Base-by-base conservation (phyloP, 2,329 filamentous ascomycete genomes). In the Diatrype stigma region DNA sequence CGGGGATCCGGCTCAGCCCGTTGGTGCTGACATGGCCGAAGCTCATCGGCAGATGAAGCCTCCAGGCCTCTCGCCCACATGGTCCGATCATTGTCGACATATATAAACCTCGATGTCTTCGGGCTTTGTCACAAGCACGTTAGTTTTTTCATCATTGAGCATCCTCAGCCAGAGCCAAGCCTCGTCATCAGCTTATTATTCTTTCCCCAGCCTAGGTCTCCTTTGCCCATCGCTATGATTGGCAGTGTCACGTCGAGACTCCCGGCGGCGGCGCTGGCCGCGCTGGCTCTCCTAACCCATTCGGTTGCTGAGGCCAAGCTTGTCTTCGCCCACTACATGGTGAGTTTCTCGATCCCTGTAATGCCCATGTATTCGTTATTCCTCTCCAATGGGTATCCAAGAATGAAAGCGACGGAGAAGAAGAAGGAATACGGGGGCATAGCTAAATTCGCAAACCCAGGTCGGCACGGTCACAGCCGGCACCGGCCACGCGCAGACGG, bases 261-360 rank as follows among this genome's bases (percentile, higher is more conserved):
- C 28, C 47, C 57, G 42, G 32, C 60, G n/a, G n/a, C n/a, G 22
- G 48, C 61, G 35, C 51, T 56, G 35, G 56, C 56, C 14, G 45
- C 55, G 32, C 50, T 54, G 11, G 32, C 53, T n/a, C 51, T 63
- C 14, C 47, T 58, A 8, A 57, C 56, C 21, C 56, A 50, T 28
- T 50, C 50, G 3, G 44, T 56, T n/a, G 60, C 54, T 10, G 57
- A 60, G 48, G 55, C 57, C 42, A 63, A 61, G 45, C 49, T 62
- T 2, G 62, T 64, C 17, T 64, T 64, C 46, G 60, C 60, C 32
- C 62, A 64, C 46, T 63, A 64, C 42, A 55, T 63, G 54, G 62
- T 63, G 52, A 50, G 37, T 11, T 37, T 38, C 34, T 35, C 19
- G 7, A 21, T 14, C 44, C 37, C n/a, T 46, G 16, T 16, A 12